Conservation (phyloP, 257 asterid genomes). For the Solanum okadae region DNA sequence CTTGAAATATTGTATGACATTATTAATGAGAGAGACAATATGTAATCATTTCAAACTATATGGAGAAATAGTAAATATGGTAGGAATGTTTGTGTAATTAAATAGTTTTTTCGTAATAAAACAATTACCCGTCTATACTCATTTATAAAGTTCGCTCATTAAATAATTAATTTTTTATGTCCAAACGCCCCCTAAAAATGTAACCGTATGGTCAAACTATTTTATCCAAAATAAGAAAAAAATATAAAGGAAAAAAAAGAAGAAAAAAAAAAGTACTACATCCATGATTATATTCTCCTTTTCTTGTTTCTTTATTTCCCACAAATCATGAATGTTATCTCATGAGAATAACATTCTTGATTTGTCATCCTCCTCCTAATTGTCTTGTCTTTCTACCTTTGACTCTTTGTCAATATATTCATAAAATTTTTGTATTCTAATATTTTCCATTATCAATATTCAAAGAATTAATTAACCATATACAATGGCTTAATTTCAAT, state of each 20-base stretch:
- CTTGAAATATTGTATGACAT: background rate
- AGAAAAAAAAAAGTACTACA: background rate
- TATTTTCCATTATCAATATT: background rate
- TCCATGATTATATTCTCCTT: background rate
- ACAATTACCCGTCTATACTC: background rate
- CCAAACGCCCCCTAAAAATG: background rate
- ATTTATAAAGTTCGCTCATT: background rate
- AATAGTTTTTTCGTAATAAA: background rate
- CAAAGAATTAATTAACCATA: background rate
- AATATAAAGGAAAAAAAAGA: background rate
- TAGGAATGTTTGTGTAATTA: background rate
- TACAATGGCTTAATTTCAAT: background rate
- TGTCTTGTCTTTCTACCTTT: background rate
- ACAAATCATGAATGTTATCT: constrained; percentile 13
- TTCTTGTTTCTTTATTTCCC: background rate
- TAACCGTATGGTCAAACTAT: background rate
- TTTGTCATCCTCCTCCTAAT: background rate
- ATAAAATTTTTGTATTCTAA: background rate
- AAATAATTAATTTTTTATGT: background rate
- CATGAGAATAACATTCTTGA: constrained; percentile 8
- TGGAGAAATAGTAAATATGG: too few species aligned
- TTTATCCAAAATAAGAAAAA: background rate
- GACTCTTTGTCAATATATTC: background rate
- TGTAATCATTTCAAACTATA: background rate
- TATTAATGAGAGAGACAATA: background rate